Base-by-base conservation (phyloP, 2,329 filamentous ascomycete genomes). In the Fusarium udum region DNA sequence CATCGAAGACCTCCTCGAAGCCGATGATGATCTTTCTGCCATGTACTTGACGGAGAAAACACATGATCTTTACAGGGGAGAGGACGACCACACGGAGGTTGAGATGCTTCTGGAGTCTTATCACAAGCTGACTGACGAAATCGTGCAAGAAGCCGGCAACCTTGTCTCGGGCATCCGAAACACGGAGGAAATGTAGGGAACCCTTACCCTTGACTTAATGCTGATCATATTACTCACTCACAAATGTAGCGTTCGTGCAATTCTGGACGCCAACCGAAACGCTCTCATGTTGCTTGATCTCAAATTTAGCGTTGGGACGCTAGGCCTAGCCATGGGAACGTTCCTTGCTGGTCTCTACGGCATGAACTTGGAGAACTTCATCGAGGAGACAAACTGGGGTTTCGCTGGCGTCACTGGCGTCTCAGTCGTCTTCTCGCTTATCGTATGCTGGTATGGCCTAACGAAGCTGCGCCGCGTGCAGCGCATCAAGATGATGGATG, bases 281-380 rank as follows among this genome's bases (percentile, higher is more conserved):
- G 93, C 95, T 14, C 93, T 99, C 74, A 99, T 99, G 96, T 88
- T 99, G 24, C 89, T 98, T 37, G 96, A 98, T 73, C 91, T 99
- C 77, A 97, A 97, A 80, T 97, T 98, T 84, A 96, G 93, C 80
- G 95, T 99, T 68, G 94, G 95, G 64, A 98, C 96, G 2, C 89
- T 99, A 9, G 95, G 95, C n/a, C 90, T 98, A 53, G 95, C 94
- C 61, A 94, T 95, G 80, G 96, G 96, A 62, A 98, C 96, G 56
- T 97, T 98, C 80, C 89, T 98, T 78, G 97, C 96, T 14, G 95
- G 95, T n/a, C 90, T 99, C n/a, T 99, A 98, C 87, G 96, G 96
- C 77, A 98, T 98, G 95, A 99, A 99, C 85, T 86, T 99, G 73
- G 97, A 98, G 81, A 98, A 98, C 83, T 98, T 98, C 82, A 94